These are phyloP conservation scores for Hymenochaete sp. DNA, from an alignment of 1,284 basidiomycete genomes.

Conservation along the genomic window DNA sequence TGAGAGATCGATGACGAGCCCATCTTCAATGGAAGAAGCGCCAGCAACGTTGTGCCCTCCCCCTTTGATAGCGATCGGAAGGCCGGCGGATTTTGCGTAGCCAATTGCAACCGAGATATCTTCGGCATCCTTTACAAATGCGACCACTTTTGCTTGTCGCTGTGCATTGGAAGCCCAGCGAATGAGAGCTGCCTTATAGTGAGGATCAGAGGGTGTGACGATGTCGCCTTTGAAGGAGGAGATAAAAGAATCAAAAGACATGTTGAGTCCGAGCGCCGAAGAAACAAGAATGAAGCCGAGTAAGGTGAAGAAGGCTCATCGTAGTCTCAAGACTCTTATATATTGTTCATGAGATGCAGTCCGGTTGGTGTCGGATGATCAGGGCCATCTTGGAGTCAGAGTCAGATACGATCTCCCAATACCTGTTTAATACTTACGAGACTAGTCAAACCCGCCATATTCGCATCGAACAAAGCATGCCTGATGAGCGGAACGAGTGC, in stretches of 20 bases:
- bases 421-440: too few species aligned
- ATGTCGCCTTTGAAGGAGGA: constrained; percentile 20
- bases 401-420: too few species aligned
- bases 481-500: too few species aligned
- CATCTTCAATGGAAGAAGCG: constrained; percentile 41
- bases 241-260: constrained; percentile 16
- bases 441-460: too few species aligned
- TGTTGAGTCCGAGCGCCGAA: neutral
- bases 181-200: constrained; percentile 21
- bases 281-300: too few species aligned
- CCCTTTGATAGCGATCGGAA: constrained; percentile 37
- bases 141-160: constrained; percentile 25
- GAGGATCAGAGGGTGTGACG: constrained; percentile 19
- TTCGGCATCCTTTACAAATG: constrained; percentile 21
- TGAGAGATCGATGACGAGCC: constrained; percentile 49
- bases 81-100: constrained; percentile 31
- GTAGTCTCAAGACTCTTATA: too few species aligned
- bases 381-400: too few species aligned
- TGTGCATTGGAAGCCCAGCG: constrained; percentile 24
- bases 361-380: too few species aligned
- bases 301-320: too few species aligned
- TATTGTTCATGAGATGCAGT: too few species aligned
- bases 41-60: constrained; percentile 43
- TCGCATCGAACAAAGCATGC: too few species aligned
- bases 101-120: constrained; percentile 29